These are phyloP conservation scores for Glaciozyma martinii DNA, from an alignment of 768 basidiomycete species.

Conservation along the genomic window DNA sequence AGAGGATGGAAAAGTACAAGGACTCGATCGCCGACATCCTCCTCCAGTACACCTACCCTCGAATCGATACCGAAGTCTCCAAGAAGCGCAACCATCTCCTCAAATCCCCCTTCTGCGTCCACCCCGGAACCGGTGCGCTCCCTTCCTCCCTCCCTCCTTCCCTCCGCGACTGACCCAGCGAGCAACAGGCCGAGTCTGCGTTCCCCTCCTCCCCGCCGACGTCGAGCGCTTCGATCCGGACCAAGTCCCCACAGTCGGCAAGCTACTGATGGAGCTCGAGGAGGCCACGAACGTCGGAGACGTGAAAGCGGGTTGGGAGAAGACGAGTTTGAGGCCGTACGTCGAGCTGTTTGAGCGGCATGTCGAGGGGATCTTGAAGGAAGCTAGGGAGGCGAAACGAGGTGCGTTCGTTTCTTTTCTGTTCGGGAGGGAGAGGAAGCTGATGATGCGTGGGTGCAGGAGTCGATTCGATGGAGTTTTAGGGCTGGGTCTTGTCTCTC, in stretches of 20 bases:
- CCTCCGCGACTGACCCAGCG: background rate
- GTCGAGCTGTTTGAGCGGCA: conserved; percentile 83
- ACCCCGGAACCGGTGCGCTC: conserved; percentile 66
- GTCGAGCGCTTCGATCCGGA: conserved; percentile 78
- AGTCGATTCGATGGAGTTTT: background rate
- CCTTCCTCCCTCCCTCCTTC: background rate
- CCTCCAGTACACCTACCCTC: conserved; percentile 88
- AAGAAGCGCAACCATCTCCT: conserved; percentile 96
- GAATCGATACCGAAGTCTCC: conserved; percentile 92
- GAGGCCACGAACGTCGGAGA: conserved; percentile 28
- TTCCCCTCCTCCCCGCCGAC: conserved; percentile 69
- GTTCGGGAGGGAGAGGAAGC: no score
- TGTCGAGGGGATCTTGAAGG: conserved; percentile 41
- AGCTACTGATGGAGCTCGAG: conserved; percentile 74
- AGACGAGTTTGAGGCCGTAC: conserved; percentile 78
- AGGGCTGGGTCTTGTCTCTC: no score
- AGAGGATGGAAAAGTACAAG: conserved; percentile 5
- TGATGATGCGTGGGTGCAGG: no score
- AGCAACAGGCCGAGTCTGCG: conserved; percentile 67
- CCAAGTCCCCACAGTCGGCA: conserved; percentile 72
- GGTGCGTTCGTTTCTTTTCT: no score
- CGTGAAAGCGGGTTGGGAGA: conserved; percentile 58
- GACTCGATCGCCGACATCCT: conserved; percentile 73
- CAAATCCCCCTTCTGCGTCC: conserved; percentile 93
- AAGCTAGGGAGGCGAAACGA: conserved; percentile 8